These are phyloP conservation scores for Sodiomyces alkalinus DNA, from an alignment of 2,329 filamentous ascomycete species.

Conservation along the genomic window DNA sequence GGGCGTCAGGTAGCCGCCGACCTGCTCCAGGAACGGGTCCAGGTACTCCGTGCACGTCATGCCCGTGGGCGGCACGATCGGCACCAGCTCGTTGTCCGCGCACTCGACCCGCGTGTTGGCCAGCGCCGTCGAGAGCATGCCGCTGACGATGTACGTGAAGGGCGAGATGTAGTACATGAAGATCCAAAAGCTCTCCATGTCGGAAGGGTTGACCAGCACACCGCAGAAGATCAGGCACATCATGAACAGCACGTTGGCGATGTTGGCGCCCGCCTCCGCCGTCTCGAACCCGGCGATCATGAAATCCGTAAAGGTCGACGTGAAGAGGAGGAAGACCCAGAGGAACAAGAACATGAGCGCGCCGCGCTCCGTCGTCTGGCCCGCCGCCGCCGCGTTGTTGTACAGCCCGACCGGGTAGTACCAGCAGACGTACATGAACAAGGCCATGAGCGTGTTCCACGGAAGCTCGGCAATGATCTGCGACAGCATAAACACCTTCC, in stretches of 20 bases:
- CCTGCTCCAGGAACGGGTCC: conserved; percentile 24
- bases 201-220: conserved; percentile 49
- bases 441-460: conserved; percentile 63
- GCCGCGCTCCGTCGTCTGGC: conserved; percentile 51
- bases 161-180: conserved; percentile 76
- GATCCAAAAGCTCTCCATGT: conserved; percentile 62
- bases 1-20: conserved; percentile 41
- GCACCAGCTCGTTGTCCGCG: conserved; percentile 51
- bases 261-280: conserved; percentile 60
- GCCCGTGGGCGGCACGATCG: conserved; percentile 46
- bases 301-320: conserved; percentile 67
- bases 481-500: conserved; percentile 72
- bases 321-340: conserved; percentile 62
- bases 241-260: conserved; percentile 61
- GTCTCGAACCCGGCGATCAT: conserved; percentile 61
- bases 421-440: conserved; percentile 67
- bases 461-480: conserved; percentile 76
- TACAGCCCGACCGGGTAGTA: conserved; percentile 78
- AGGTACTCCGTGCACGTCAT: conserved; percentile 48
- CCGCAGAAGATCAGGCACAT: conserved; percentile 62
- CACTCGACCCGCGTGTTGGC: conserved; percentile 53
- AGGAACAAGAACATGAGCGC: conserved; percentile 68
- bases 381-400: conserved; percentile 47
- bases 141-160: conserved; percentile 66
- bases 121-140: conserved; percentile 55